Evolutionary conservation across 306 rosid genomes (phyloP).

Genomic region (Clitoria ternatea): DNA sequence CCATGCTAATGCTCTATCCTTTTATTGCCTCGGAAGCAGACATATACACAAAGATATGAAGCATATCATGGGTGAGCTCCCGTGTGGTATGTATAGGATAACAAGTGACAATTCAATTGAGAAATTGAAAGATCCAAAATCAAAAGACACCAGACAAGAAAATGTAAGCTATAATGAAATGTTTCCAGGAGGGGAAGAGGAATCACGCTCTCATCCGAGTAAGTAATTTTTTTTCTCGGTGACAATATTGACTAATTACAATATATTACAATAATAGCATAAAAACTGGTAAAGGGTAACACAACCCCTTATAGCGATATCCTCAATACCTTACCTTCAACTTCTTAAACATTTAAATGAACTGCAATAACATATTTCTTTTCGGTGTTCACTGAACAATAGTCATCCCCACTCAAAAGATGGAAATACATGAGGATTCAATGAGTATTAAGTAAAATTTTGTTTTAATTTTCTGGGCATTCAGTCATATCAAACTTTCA

Average conservation of each 20-base stretch:
- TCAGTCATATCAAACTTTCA: neutral
- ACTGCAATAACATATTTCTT: neutral
- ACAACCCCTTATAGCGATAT: neutral
- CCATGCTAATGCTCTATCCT: neutral
- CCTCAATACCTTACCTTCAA: neutral
- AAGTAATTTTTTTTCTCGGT: conserved; percentile 11
- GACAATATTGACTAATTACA: neutral
- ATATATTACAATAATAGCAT: too few relatives aligned
- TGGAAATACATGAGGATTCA: neutral
- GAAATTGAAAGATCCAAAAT: conserved; percentile 38
- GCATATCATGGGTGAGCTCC: conserved; percentile 7
- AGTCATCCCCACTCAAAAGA: neutral
- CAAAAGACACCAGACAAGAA: conserved; percentile 10
- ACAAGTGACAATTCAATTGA: conserved; percentile 31
- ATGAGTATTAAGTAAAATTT: neutral
- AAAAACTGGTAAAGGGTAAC: neutral
- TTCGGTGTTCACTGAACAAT: neutral
- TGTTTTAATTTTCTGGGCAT: neutral
- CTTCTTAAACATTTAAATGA: neutral
- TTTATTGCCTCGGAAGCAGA: conserved; percentile 27
- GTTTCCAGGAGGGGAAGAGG: conserved; percentile 59
- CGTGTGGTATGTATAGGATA: conserved; percentile 41
- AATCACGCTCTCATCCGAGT: conserved; percentile 35
- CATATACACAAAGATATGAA: conserved; percentile 30
- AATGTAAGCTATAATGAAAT: conserved; percentile 49